Base-by-base conservation (phyloP, 106 monocot genomes). In the Acanthochlamys bracteata region DNA sequence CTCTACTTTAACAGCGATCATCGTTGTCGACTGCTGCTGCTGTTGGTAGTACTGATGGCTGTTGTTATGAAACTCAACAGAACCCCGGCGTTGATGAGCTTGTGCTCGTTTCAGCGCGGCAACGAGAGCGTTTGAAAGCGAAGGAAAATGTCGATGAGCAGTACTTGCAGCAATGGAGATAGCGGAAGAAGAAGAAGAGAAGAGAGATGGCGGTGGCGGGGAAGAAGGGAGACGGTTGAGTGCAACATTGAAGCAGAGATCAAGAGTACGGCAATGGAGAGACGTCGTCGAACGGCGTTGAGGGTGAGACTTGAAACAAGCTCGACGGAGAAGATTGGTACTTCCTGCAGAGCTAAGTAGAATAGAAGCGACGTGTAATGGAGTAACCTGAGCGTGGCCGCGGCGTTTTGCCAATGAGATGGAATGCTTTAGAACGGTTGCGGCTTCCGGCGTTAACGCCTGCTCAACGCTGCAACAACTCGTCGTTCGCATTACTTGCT, bases 181-280 rank as follows among this genome's bases (percentile, higher is more conserved):
- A 33, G 49, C 49, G 9, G 49, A 12, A 49, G 49, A 26, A 83
- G 71, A n/a, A 17, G 49, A 12, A 49, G 49, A 26, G 80, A 68
- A n/a, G 82, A 24, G 8, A 55, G 47, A 84, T 76, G 26, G 85
- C 72, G 13, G 93, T 80, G 75, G 77, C 3, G 86, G 73, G 20
- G 68, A 70, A 55, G 79, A 90, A 7, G 94, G 94, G 24, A 95
- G 86, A 20, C 94, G 64, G 65, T 95, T 95, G 73, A 95, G 90
- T 7, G 94, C 90, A 3, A 95, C 94, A 73, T 82, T 90, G 90
- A 95, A 95, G 79, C 94, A 95, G 62, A 95, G 90, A 82, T 95
- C 94, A 9, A 95, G 77, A 23, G 94, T 90, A 59, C 94, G 49
- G 84, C 86, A 90, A 7, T 90, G 90, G 20, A 95, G 82, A 78